Base-by-base conservation (phyloP, 805 yeast genomes). In the Wickerhamomyces canadensis region DNA sequence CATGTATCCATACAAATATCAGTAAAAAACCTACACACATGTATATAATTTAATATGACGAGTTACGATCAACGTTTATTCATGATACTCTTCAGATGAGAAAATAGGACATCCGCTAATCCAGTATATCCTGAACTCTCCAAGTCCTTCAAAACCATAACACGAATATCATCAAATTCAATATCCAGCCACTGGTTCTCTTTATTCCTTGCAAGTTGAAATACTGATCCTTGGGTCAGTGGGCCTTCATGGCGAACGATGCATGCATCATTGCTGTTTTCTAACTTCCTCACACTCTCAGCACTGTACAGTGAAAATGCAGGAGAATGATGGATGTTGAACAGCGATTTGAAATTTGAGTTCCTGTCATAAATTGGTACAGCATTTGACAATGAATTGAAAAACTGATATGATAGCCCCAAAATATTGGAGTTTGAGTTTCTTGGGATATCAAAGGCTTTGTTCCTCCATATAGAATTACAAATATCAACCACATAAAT, bases 391-490 rank as follows among this genome's bases (percentile, higher is more conserved):
- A 48, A 50, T 38, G 36, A 48, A 37, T 39, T 47, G 45, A 33
- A 55, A 50, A 45, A 40, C 49, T 51, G 41, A 67, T 44, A 24
- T 45, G 62, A 19, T 44, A 51, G 15, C 56, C 52, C 46, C 52
- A 70, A n/a, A 38, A 50, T 25, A 65, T 52, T 38, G 51, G 43
- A 11, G 17, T 19, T 46, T 2, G 48, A 43, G 10, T 48, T 65
- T 56, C 50, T 52, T 2, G 51, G 41, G n/a, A 51, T 51, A 19
- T 63, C 63, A 43, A 76, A 68, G 1, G 78, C 73, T 46, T 62
- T 66, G 43, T 76, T 73, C 41, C 81, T 55, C 84, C 84, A 78
- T 0, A 72, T 33, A 12, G 70, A 58, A 40, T 78, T 78, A 42
- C 79, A 64, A 7, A 70, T 49, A 47, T 78, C 84, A 67, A 74